A percentile compares a stretch with the other conserved stretches of the same genome.
Conservation (phyloP, 2,329 filamentous ascomycete genomes). For the Sporothrix pallida region DNA sequence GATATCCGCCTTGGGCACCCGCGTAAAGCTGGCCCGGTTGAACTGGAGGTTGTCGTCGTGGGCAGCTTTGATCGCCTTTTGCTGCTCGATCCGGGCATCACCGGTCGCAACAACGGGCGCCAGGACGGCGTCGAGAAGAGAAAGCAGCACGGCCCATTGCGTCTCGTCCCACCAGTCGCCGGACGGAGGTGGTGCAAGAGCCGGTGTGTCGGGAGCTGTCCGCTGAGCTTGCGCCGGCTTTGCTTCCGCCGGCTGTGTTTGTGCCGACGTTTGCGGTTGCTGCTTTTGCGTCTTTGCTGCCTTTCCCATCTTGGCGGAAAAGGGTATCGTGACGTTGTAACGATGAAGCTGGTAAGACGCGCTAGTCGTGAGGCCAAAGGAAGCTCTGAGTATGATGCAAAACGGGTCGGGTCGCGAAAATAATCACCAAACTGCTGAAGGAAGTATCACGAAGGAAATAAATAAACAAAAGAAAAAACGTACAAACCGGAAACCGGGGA, state of each 20-base stretch:
- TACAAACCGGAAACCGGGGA: not conserved
- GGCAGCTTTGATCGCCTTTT: not conserved
- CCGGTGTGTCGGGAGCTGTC: not conserved
- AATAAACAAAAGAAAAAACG: not conserved
- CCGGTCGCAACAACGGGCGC: conserved; percentile 61
- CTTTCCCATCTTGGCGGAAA: not conserved
- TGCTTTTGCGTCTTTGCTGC: not conserved
- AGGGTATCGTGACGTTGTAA: not conserved
- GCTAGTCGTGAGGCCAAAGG: not conserved
- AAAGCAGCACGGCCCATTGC: conserved; percentile 61
- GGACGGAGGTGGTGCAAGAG: conserved; percentile 29
- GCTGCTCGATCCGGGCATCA: conserved; percentile 9
- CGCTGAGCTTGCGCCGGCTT: not conserved
- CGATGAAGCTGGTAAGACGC: not conserved
- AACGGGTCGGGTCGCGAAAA: not conserved
- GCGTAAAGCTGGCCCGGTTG: conserved; percentile 51
- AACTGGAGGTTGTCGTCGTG: conserved; percentile 27
- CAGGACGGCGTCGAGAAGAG: conserved; percentile 64
- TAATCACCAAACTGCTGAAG: not conserved
- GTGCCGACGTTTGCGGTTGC: too few species aligned
- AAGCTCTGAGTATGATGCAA: not conserved
- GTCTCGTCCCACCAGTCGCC: conserved; percentile 51
- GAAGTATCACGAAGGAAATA: not conserved
- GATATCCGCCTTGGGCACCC: conserved; percentile 58
- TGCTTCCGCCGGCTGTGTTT: not conserved